Evolutionary conservation across 345 rosid genomes (phyloP).

Genomic region (Rhizophora apiculata): DNA sequence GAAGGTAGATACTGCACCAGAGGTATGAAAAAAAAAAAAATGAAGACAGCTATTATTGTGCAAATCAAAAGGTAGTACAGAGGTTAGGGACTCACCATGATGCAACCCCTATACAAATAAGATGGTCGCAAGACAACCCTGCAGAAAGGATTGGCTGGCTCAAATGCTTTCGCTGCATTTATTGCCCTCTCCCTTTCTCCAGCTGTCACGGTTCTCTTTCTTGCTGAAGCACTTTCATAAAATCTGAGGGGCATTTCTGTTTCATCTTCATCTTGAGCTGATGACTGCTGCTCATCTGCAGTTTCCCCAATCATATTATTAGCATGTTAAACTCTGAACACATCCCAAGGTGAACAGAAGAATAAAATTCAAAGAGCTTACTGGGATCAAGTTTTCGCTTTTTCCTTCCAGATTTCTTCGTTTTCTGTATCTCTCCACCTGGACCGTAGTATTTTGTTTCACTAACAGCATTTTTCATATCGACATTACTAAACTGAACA

Average conservation of each 20-base stretch:
- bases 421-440: slow-evolving; percentile 41
- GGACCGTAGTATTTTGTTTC: slow-evolving; percentile 26
- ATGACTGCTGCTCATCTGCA: slow-evolving; percentile 42
- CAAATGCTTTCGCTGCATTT: slow-evolving; percentile 74
- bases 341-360: slow-evolving; percentile 3
- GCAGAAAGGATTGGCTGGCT: slow-evolving; percentile 75
- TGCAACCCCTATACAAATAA: slow-evolving; percentile 72
- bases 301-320: slow-evolving; percentile 12
- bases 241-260: slow-evolving; percentile 51
- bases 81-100: slow-evolving; percentile 54
- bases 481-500: slow-evolving; percentile 17
- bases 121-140: slow-evolving; percentile 87
- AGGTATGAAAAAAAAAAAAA: neutral
- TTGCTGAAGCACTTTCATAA: slow-evolving; percentile 75
- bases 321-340: neutral
- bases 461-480: slow-evolving; percentile 19
- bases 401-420: slow-evolving; percentile 66
- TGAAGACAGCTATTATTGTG: neutral
- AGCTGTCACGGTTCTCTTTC: slow-evolving; percentile 74
- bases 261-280: slow-evolving; percentile 43
- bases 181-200: slow-evolving; percentile 74
- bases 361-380: slow-evolving; percentile 34
- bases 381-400: slow-evolving; percentile 62
- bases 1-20: slow-evolving; percentile 73
- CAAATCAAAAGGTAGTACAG: neutral